Evolutionary conservation across 768 basidiomycete genomes (phyloP).

Genomic region (Mrakia frigida): DNA sequence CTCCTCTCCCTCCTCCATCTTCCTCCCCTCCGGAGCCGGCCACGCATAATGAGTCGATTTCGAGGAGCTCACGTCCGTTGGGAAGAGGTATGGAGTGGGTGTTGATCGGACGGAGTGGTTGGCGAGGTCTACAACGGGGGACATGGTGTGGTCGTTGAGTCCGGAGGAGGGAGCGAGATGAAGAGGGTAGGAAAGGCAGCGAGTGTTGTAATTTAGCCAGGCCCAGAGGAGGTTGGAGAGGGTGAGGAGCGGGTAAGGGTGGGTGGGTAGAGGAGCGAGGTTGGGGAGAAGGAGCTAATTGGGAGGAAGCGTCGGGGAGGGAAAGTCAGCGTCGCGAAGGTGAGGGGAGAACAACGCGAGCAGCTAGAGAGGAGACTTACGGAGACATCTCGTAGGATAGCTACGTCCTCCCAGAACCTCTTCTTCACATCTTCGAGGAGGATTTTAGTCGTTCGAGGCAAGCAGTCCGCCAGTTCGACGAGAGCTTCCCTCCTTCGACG

Average conservation of each 20-base stretch:
- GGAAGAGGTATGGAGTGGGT: slow-evolving; percentile 15
- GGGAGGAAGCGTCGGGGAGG: not conserved
- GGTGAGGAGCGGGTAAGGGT: slow-evolving; percentile 29
- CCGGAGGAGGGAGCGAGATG: slow-evolving; percentile 50
- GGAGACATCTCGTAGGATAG: slow-evolving; percentile 14
- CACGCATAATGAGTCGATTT: slow-evolving; percentile 26
- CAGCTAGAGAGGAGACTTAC: slow-evolving; percentile 28
- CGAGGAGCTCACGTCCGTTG: not conserved
- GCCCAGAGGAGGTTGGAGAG: slow-evolving; percentile 70
- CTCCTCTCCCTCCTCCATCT: slow-evolving; percentile 56
- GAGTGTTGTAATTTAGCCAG: slow-evolving; percentile 83
- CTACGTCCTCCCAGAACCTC: slow-evolving; percentile 39
- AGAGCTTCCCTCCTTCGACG: slow-evolving; percentile 34
- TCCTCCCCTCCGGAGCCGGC: slow-evolving; percentile 20
- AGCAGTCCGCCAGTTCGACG: slow-evolving; percentile 44
- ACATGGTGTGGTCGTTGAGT: slow-evolving; percentile 61
- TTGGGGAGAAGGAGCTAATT: slow-evolving; percentile 11
- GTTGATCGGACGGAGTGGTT: slow-evolving; percentile 56
- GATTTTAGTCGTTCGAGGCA: slow-evolving; percentile 32
- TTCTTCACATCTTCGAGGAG: slow-evolving; percentile 39
- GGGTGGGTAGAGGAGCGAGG: not conserved
- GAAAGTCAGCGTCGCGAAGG: not conserved
- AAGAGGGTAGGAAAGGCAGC: slow-evolving; percentile 60
- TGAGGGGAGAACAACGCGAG: not conserved
- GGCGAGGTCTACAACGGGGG: slow-evolving; percentile 85